Conservation (phyloP, 2,329 filamentous ascomycete genomes). For the Paraphoma sp. region DNA sequence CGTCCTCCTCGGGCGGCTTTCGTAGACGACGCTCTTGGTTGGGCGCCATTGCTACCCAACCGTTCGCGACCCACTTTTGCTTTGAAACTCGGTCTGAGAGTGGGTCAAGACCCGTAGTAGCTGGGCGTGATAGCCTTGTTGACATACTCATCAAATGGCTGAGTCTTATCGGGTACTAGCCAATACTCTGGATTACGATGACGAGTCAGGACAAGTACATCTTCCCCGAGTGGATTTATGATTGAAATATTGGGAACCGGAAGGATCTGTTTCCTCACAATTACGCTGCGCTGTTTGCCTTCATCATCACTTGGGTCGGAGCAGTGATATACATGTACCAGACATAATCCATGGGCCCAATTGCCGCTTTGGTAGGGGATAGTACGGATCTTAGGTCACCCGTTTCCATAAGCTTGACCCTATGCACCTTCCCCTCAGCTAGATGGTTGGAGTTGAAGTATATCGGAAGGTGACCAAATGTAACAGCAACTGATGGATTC, state of each 20-base stretch:
- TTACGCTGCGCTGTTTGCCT: conserved; percentile 27
- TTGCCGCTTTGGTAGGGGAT: conserved; percentile 35
- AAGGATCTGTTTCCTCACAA: conserved; percentile 27
- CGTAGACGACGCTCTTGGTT: too few species aligned
- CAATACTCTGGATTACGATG: conserved; percentile 31
- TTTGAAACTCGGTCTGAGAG: not conserved
- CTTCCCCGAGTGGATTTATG: conserved; percentile 23
- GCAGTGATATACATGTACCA: conserved; percentile 33
- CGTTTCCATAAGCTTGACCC: conserved; percentile 63
- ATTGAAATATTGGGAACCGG: conserved; percentile 32
- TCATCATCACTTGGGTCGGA: conserved; percentile 28
- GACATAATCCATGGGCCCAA: conserved; percentile 27
- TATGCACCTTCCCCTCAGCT: conserved; percentile 61
- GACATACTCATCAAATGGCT: conserved; percentile 69
- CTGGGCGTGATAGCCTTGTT: conserved; percentile 65
- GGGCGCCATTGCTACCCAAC: too few species aligned
- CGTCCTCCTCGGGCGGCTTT: too few species aligned
- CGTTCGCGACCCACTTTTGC: not conserved
- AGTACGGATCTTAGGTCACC: conserved; percentile 61
- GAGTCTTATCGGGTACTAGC: conserved; percentile 42
- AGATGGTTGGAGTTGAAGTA: conserved; percentile 56
- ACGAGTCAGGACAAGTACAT: conserved; percentile 29
- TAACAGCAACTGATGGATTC: not conserved
- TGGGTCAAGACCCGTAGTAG: conserved; percentile 50
- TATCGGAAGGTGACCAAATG: conserved; percentile 15